phyloP scores from a whole-genome alignment of 257 asterid genomes.

The Striga asiatica region DNA sequence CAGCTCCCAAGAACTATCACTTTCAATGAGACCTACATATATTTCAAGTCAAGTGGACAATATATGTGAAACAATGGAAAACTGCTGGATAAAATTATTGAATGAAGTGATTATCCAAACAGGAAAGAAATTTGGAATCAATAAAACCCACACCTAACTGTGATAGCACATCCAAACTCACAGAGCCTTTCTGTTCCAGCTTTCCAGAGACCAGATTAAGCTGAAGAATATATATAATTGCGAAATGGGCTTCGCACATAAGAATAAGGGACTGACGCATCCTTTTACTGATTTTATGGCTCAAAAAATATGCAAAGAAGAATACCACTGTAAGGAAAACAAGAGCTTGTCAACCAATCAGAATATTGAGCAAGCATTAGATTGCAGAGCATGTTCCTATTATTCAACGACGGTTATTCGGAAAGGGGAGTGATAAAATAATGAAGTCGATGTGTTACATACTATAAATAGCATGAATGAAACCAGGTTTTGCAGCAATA shows the following conservation, averaged over 20 bases:
- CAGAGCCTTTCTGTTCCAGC: conserved; percentile 54
- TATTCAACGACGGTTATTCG: conserved; percentile 2
- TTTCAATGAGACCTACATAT: conserved; percentile 70
- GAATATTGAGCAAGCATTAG: conserved; percentile 15
- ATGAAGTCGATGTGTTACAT: conserved; percentile 21
- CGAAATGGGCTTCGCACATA: conserved; percentile 94
- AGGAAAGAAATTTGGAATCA: conserved; percentile 17
- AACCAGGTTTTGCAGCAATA: conserved; percentile 89
- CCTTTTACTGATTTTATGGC: conserved; percentile 60
- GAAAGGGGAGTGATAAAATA: background rate
- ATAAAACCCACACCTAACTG: conserved; percentile 66
- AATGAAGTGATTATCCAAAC: conserved; percentile 15
- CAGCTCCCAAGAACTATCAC: conserved; percentile 72
- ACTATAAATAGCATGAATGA: conserved; percentile 91
- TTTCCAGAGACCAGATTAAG: conserved; percentile 64
- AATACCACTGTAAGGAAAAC: conserved; percentile 69
- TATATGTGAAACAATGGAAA: background rate
- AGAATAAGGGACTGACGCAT: conserved; percentile 80
- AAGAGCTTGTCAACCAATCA: conserved; percentile 19
- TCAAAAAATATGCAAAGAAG: conserved; percentile 79
- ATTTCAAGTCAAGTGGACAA: conserved; percentile 18
- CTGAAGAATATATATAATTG: conserved; percentile 79
- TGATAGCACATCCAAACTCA: conserved; percentile 54
- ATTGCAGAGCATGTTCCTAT: conserved; percentile 10
- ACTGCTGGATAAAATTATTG: conserved; percentile 14